phyloP scores from a whole-genome alignment of 768 basidiomycete genomes.

The Cystobasidium tubakii region DNA sequence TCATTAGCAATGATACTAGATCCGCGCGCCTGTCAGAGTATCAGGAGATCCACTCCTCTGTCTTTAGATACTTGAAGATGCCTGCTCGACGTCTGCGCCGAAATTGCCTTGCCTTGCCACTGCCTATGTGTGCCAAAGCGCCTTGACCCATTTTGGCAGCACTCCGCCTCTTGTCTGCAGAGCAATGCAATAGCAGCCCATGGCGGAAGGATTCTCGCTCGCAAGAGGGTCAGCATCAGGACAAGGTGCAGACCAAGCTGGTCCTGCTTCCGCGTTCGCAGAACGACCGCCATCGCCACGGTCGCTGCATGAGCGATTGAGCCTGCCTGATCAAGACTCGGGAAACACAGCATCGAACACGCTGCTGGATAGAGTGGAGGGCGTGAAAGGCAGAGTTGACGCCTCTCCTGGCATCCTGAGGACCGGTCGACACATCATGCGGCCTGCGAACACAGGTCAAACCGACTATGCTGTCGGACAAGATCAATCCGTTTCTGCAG shows the following conservation, averaged over 20 bases:
- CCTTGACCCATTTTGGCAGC: too few relatives aligned
- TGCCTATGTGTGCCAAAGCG: too few relatives aligned
- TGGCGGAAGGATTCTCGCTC: too few relatives aligned
- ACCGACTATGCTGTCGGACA: background rate
- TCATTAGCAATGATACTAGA: too few relatives aligned
- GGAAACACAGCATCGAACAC: background rate
- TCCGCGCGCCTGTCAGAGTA: too few relatives aligned
- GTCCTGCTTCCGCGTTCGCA: background rate
- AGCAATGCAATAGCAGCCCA: too few relatives aligned
- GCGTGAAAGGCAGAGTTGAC: background rate
- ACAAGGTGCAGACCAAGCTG: background rate
- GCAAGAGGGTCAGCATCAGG: too few relatives aligned
- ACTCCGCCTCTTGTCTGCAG: too few relatives aligned
- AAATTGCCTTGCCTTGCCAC: too few relatives aligned
- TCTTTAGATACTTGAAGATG: too few relatives aligned
- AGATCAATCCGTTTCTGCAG: background rate
- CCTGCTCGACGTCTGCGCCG: too few relatives aligned
- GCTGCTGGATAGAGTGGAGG: background rate
- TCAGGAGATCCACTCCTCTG: too few relatives aligned
- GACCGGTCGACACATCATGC: background rate
- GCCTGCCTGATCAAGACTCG: background rate
- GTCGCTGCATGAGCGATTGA: background rate
- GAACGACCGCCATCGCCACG: background rate
- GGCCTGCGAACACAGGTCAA: background rate
- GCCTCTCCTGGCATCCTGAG: background rate